Evolutionary conservation across 139 green algal species (phyloP).

Genomic region (Haematococcus sp.): DNA sequence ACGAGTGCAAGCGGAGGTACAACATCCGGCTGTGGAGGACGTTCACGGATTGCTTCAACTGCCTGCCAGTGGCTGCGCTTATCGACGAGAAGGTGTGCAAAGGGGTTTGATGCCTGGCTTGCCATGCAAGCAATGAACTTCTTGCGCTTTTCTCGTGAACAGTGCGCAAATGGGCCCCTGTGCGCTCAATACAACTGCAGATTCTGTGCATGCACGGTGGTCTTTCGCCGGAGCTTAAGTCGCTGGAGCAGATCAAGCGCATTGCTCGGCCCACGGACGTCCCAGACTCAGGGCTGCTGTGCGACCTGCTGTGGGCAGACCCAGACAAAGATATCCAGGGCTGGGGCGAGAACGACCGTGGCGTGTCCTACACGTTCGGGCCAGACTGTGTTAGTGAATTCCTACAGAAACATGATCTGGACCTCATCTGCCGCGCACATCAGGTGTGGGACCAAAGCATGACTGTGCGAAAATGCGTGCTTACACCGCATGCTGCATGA

Average conservation of each 20-base stretch:
- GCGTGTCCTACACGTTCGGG: slow-evolving; percentile 99
- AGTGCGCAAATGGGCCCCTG: too few relatives aligned
- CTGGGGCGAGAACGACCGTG: slow-evolving; percentile 98
- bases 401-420: slow-evolving; percentile 94
- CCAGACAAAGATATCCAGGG: slow-evolving; percentile 98
- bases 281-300: slow-evolving; percentile 96
- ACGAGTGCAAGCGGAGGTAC: slow-evolving; percentile 99
- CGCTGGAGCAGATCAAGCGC: slow-evolving; percentile 97
- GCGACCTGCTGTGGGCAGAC: slow-evolving; percentile 98
- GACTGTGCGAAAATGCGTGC: too few relatives aligned
- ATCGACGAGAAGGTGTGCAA: slow-evolving; percentile 94
- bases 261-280: slow-evolving; percentile 95
- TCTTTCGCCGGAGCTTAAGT: slow-evolving; percentile 97
- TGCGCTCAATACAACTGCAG: too few relatives aligned
- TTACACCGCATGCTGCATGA: too few relatives aligned
- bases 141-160: too few relatives aligned
- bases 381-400: slow-evolving; percentile 94
- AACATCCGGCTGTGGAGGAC: slow-evolving; percentile 99
- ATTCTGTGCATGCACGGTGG: slow-evolving; percentile 99
- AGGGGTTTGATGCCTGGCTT: not conserved
- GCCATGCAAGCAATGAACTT: too few relatives aligned
- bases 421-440: slow-evolving; percentile 95
- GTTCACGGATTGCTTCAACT: slow-evolving; percentile 99
- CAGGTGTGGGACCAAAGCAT: slow-evolving; percentile 82
- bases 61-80: slow-evolving; percentile 93